A percentile compares a stretch with the other conserved stretches of the same genome.
Conservation (phyloP, 139 green algal genomes). For the Chlorella sp. region DNA sequence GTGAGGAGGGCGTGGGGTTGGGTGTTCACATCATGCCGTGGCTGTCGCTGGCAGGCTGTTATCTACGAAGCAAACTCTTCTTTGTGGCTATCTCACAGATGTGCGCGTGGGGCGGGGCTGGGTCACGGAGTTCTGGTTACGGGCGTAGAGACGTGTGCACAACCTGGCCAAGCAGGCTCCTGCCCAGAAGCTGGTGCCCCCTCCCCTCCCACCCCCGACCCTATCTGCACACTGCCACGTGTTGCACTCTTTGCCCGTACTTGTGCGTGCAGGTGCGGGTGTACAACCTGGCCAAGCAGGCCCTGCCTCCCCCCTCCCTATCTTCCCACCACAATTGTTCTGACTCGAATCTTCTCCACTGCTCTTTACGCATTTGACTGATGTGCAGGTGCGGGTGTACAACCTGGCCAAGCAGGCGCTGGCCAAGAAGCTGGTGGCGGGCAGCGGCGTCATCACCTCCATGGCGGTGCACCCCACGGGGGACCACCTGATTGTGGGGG, state of each 20-base stretch:
- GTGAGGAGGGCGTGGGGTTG: conserved; percentile 42
- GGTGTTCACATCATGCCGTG: no score
- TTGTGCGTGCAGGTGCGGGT: conserved; percentile 71
- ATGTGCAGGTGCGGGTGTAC: conserved; percentile 89
- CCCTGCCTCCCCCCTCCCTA: conserved; percentile 48
- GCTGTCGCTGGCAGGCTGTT: no score
- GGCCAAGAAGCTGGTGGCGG: conserved; percentile 91
- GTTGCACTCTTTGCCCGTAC: background rate
- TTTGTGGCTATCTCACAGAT: no score
- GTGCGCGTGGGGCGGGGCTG: no score
- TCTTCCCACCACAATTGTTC: no score
- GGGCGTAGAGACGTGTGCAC: conserved; percentile 84
- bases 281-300: conserved; percentile 95
- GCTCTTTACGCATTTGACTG: no score
- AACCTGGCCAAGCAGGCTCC: conserved; percentile 93
- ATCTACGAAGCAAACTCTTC: no score
- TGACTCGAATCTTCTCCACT: no score
- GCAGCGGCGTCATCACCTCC: conserved; percentile 80
- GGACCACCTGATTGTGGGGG: conserved; percentile 93
- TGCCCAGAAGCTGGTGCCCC: conserved; percentile 87
- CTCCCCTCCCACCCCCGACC: background rate
- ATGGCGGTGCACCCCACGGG: conserved; percentile 89
- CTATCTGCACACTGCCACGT: background rate
- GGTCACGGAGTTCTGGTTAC: no score
- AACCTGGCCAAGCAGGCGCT: conserved; percentile 93